phyloP scores from a whole-genome alignment of 495 filamentous ascomycete genomes.

The Parathielavia appendiculata region DNA sequence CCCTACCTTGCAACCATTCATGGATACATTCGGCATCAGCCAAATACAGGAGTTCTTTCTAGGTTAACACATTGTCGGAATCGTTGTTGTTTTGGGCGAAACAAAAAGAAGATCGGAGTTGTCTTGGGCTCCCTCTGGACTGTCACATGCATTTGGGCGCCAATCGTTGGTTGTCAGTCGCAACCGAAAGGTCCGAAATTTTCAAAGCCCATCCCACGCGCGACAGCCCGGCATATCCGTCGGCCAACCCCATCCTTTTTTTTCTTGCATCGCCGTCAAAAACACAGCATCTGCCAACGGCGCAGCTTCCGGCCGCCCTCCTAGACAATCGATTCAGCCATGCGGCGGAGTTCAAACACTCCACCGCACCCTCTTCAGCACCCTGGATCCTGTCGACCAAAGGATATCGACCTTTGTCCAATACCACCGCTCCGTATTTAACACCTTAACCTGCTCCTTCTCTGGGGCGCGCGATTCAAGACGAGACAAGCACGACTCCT shows the following conservation, averaged over 20 bases:
- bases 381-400: conserved; percentile 43
- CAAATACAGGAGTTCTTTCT: too few species aligned
- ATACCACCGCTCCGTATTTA: conserved; percentile 20
- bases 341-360: conserved; percentile 38
- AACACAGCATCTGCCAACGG: not conserved
- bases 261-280: not conserved
- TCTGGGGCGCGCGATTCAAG: conserved; percentile 39
- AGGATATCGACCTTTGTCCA: conserved; percentile 22
- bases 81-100: too few species aligned
- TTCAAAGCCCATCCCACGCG: not conserved
- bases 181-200: too few species aligned
- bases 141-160: too few species aligned
- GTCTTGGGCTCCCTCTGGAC: too few species aligned
- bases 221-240: not conserved
- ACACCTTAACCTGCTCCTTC: conserved; percentile 4
- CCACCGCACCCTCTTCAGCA: conserved; percentile 32
- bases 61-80: too few species aligned
- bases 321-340: conserved; percentile 20
- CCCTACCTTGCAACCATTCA: too few species aligned
- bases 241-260: not conserved
- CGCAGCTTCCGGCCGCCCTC: not conserved
- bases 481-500: conserved; percentile 45
- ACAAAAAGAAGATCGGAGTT: too few species aligned
- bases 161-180: too few species aligned
- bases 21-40: too few species aligned